Evolutionary conservation across 2,329 filamentous ascomycete genomes (phyloP), one percentile per base, ranked within the genome.

Genomic region (Pleomassaria siparia): DNA sequence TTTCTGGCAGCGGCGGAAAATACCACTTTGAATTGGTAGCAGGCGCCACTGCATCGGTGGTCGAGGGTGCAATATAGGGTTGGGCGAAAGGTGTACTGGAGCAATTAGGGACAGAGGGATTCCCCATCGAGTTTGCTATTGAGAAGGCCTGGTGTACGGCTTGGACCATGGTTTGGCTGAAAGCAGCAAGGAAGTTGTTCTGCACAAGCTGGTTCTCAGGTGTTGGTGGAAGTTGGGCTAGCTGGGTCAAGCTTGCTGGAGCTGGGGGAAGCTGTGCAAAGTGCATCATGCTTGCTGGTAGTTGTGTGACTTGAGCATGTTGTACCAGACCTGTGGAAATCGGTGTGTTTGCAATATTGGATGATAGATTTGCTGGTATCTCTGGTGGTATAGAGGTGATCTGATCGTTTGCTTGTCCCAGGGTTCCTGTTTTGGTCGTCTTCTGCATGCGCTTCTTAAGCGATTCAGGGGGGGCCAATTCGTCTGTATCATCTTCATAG

Each of bases 11-110:
- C n/a, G 60, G 58, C 9, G 61, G 60, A 30, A 59, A 62, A 22
- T 54, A 63, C 59, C 62, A 64, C 35, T 59, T 63, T 2, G 65
- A 59, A 28, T 64, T 61, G 11, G 54, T 60, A 10, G 59, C 58
- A 25, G 64, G 59, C 21, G 51, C 51, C 16, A 62, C 41, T 8
- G 46, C 54, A 21, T 56, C 53, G 20, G 9, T 30, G 13, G 42
- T 40, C 5, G 46, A 35, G 13, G 51, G 48, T 6, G 36, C 8
- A 16, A 51, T 30, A 1, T 50, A 32, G 16, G 51, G 46, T 3
- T 30, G 10, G 15, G 49, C 30, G 1, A 51, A 37, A 7, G 47
- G 29, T 36, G 51, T 29, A 42, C 15, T 13, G 45, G 42, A 11
- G 43, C 37, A 12, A 16, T 15, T 42, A 51, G 47, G 10, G 40